Evolutionary conservation across 2,329 filamentous ascomycete genomes (phyloP).

Genomic region (Sarocladiaceae sp.): DNA sequence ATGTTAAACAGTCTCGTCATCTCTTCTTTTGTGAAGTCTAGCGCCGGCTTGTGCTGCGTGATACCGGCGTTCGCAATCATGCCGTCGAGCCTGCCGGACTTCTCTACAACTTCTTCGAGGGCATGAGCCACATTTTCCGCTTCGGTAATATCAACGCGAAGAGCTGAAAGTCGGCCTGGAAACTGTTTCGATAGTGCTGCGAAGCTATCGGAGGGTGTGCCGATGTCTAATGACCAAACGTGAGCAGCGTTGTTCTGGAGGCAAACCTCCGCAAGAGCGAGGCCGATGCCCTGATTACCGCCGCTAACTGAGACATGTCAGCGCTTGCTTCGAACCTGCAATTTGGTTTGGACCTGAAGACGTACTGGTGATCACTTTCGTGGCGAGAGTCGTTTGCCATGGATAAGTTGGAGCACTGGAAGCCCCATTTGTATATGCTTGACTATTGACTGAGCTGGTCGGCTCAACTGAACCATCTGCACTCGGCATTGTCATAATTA

Average conservation of each 20-base stretch:
- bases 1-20: conserved; percentile 21
- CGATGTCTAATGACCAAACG: conserved; percentile 14
- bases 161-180: conserved; percentile 32
- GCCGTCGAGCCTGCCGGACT: conserved; percentile 40
- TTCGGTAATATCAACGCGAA: conserved; percentile 42
- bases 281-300: neutral
- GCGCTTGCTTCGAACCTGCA: no score
- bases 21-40: conserved; percentile 32
- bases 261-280: neutral
- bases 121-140: conserved; percentile 39
- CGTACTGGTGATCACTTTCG: no score
- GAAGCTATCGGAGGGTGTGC: conserved; percentile 14
- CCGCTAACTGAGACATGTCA: no score
- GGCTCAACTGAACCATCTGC: no score
- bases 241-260: neutral
- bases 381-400: no score
- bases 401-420: no score
- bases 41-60: conserved; percentile 45
- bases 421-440: no score
- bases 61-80: conserved; percentile 47
- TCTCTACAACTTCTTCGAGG: conserved; percentile 37
- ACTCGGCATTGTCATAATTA: no score
- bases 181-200: conserved; percentile 19
- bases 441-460: no score
- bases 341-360: no score